phyloP scores from a whole-genome alignment of 495 filamentous ascomycete genomes.

The Xylaria grammica region DNA sequence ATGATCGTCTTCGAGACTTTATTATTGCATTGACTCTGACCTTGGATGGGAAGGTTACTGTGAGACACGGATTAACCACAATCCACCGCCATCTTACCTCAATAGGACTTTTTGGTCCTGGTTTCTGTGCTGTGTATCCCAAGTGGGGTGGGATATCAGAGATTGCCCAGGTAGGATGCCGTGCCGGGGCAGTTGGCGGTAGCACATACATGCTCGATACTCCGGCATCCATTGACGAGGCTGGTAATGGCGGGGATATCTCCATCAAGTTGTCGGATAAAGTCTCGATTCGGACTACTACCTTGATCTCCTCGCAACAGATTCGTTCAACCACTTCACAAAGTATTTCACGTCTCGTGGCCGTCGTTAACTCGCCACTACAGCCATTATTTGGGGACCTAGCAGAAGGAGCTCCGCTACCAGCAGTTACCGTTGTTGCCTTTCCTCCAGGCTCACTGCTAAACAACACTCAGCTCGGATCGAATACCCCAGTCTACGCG shows the following conservation, averaged over 20 bases:
- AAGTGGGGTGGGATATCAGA: constrained; percentile 96
- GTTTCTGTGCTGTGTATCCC: constrained; percentile 82
- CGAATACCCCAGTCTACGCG: constrained; percentile 68
- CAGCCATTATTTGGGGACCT: constrained; percentile 68
- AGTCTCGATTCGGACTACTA: constrained; percentile 61
- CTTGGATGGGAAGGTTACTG: constrained; percentile 60
- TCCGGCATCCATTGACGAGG: constrained; percentile 21
- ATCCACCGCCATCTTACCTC: constrained; percentile 84
- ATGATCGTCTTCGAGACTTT: constrained; percentile 68
- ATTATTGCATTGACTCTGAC: constrained; percentile 82
- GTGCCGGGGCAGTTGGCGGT: constrained; percentile 90
- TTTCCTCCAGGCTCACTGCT: constrained; percentile 63
- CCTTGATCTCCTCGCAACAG: constrained; percentile 56
- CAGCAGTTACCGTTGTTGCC: constrained; percentile 75
- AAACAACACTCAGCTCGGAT: constrained; percentile 39
- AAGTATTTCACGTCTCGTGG: constrained; percentile 53
- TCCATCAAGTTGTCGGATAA: constrained; percentile 64
- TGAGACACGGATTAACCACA: constrained; percentile 65
- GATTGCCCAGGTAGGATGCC: constrained; percentile 89
- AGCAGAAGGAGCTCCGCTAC: constrained; percentile 73
- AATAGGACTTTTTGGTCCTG: constrained; percentile 83
- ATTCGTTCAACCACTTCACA: constrained; percentile 31
- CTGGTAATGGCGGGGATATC: constrained; percentile 35
- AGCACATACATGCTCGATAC: constrained; percentile 85
- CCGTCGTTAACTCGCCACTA: constrained; percentile 72